phyloP scores from a whole-genome alignment of 805 yeast species.

The Starmera quercuum region DNA sequence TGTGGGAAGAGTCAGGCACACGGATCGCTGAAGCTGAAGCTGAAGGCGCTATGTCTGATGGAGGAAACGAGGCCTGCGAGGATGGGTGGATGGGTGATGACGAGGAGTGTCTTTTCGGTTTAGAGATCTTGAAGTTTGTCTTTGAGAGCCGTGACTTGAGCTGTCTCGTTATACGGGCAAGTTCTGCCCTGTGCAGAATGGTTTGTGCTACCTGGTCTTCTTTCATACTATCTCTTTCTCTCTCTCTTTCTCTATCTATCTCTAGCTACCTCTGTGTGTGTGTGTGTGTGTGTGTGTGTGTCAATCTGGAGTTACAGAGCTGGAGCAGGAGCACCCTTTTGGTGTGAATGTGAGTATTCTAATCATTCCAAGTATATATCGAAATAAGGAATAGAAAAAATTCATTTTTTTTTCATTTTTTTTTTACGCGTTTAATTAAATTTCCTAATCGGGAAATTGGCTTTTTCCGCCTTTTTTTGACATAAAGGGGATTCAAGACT shows the following conservation, averaged over 20 bases:
- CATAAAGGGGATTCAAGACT: not conserved
- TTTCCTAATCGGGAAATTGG: not conserved
- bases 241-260: not conserved
- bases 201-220: conserved; percentile 37
- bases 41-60: conserved; percentile 2
- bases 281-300: too few species aligned
- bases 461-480: not conserved
- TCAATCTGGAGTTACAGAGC: too few species aligned
- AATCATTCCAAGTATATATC: too few species aligned
- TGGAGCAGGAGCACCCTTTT: too few species aligned
- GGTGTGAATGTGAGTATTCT: too few species aligned
- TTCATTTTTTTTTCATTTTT: too few species aligned
- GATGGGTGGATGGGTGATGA: conserved; percentile 20
- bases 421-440: conserved; percentile 1
- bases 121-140: conserved; percentile 29
- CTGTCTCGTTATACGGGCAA: conserved; percentile 37
- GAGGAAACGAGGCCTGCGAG: conserved; percentile 15
- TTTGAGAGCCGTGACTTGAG: conserved; percentile 32
- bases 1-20: not conserved
- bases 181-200: conserved; percentile 37
- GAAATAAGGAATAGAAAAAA: not conserved
- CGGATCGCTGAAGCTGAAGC: conserved; percentile 1
- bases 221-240: not conserved
- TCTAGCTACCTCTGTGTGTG: too few species aligned
- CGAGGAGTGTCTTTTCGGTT: conserved; percentile 8